Percentiles rank a stretch among this genome's conserved stretches.
phyloP scores from a whole-genome alignment of 176 grass and related monocot genomes.

The Paspalum vaginatum region DNA sequence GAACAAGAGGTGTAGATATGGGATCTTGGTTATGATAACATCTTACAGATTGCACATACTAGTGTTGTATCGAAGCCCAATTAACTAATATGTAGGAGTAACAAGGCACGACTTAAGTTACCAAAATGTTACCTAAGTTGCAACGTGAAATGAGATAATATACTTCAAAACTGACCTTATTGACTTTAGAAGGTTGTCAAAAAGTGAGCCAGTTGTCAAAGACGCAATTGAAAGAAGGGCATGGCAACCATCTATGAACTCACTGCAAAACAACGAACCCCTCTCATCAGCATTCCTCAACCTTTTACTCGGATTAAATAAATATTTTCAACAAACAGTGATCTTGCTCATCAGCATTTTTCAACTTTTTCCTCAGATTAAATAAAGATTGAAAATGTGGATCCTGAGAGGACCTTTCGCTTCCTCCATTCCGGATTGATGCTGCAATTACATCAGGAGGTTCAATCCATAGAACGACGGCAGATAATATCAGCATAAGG shows the following conservation, averaged over 20 bases:
- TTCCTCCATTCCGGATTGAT: constrained; percentile 70
- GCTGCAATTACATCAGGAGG: constrained; percentile 75
- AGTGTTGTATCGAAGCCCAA: background rate
- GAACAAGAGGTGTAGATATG: background rate
- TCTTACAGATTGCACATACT: background rate
- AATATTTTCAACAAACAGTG: constrained; percentile 21
- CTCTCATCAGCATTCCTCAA: constrained; percentile 41
- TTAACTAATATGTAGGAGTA: constrained; percentile 1
- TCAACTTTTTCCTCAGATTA: constrained; percentile 15
- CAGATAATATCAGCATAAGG: constrained; percentile 82
- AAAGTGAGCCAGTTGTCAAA: constrained; percentile 71
- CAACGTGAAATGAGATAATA: background rate
- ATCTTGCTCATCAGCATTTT: constrained; percentile 43
- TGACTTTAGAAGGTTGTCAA: constrained; percentile 87
- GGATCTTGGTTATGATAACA: background rate
- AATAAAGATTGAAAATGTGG: constrained; percentile 36
- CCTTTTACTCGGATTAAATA: constrained; percentile 7
- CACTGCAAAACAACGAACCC: constrained; percentile 54
- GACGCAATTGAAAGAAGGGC: constrained; percentile 87
- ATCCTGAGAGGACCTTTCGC: constrained; percentile 76
- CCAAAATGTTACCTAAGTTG: background rate
- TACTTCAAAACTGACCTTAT: constrained; percentile 60
- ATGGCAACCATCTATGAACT: constrained; percentile 96
- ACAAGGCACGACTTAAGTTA: background rate
- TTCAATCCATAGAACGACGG: constrained; percentile 86